Evolutionary conservation across 1,284 basidiomycete species (phyloP).

Genomic region (Veloboletus limbatus): DNA sequence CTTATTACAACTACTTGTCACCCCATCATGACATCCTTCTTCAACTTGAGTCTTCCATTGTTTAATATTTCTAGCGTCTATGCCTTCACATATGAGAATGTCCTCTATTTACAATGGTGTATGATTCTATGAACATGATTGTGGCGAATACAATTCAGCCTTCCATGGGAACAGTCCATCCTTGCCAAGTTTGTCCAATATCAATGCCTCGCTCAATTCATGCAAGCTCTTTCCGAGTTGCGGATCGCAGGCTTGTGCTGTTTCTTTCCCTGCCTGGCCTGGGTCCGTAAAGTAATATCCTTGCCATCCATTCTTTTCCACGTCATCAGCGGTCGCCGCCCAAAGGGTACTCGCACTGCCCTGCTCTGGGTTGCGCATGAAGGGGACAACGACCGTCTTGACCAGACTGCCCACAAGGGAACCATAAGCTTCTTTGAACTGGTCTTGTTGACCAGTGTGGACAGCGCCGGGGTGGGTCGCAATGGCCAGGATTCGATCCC

Average conservation of each 20-base stretch:
- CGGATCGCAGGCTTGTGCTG: conserved; percentile 35
- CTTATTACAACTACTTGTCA: background rate
- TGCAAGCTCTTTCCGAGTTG: conserved; percentile 35
- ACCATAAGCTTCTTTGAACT: conserved; percentile 41
- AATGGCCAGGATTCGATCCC: conserved; percentile 37
- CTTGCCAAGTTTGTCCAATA: conserved; percentile 34
- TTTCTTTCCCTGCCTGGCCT: conserved; percentile 35
- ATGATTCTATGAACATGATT: conserved; percentile 8
- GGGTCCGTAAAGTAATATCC: conserved; percentile 42
- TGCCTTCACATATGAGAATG: conserved; percentile 2
- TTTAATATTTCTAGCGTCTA: background rate
- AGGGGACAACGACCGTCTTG: conserved; percentile 34
- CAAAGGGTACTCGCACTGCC: conserved; percentile 35
- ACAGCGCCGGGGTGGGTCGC: conserved; percentile 43
- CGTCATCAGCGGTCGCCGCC: conserved; percentile 36
- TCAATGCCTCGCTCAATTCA: conserved; percentile 37
- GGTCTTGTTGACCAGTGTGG: conserved; percentile 43
- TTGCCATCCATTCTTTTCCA: conserved; percentile 38
- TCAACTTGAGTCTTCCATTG: background rate
- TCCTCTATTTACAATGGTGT: background rate
- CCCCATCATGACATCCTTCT: background rate
- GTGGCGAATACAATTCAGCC: conserved; percentile 12
- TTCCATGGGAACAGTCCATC: too few species aligned
- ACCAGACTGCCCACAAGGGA: conserved; percentile 34
- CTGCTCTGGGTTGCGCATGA: conserved; percentile 38